Evolutionary conservation across 1,284 basidiomycete genomes (phyloP), one percentile per base, ranked within the genome.

Genomic region (Ustilago sp.): DNA sequence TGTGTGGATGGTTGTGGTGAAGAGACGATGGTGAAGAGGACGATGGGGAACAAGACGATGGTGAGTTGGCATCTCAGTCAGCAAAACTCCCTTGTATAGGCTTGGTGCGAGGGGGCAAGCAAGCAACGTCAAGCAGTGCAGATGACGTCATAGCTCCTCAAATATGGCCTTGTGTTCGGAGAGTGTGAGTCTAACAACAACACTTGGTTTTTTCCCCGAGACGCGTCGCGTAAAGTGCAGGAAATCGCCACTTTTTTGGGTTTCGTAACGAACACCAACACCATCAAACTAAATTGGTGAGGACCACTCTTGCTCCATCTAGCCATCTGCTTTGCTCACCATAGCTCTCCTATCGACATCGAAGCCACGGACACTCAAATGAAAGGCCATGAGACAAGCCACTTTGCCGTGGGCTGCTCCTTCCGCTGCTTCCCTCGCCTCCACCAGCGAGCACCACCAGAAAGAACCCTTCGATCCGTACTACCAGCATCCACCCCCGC

Each of bases 301-400:
- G 23, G 23, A 28, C 23, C 23, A 28, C 23, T 28, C 3, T 28
- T 28, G 23, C 23, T 23, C 23, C 23, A 28, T 28, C 23, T 28
- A 28, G 23, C 23, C 23, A 45, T 11, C 13, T 19, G 4, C 15
- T 9, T 50, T 32, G 28, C 47, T 48, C 39, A 43, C 39, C 39
- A 43, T 43, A 41, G 12, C 39, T 17, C 39, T 12, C 6, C 39
- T 15, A 41, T 19, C 41, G 8, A 48, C 34, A 8, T 39, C 8
- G 39, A 34, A 32, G 17, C 12, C 45, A 23, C 36, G 11, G 50
- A 54, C 53, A 35, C 38, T 34, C 19, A 43, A 15, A 73, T 61
- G 70, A 36, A 55, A 54, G 47, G 62, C 50, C 58, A 75, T 75
- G 73, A 75, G 57, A 65, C 73, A 75, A 38, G 58, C 64, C 8